Conservation (phyloP, 768 basidiomycete genomes). For the Daedaleopsis sinensis region DNA sequence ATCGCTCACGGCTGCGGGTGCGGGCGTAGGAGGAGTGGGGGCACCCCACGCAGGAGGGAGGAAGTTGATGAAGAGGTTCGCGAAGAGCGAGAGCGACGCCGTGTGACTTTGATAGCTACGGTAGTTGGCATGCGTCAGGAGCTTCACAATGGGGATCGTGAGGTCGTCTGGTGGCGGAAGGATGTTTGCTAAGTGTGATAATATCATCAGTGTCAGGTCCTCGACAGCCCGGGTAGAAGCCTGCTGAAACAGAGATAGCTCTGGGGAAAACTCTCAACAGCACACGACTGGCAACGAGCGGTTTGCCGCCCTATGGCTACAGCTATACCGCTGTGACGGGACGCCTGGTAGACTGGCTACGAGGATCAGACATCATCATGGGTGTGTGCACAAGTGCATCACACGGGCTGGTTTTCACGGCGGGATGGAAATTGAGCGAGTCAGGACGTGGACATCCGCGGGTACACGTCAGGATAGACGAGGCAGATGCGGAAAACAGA, state of each 20-base stretch:
- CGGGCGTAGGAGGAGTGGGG: conserved; percentile 50
- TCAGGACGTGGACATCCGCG: too few species aligned
- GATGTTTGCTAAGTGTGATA: conserved; percentile 58
- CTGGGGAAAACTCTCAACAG: neutral
- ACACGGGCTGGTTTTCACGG: too few species aligned
- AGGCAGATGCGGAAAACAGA: too few species aligned
- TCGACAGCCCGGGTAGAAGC: neutral
- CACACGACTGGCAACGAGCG: too few species aligned
- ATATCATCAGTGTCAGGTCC: neutral
- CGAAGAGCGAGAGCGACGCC: conserved; percentile 74
- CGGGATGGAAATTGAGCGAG: too few species aligned
- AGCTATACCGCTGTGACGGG: too few species aligned
- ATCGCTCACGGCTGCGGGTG: conserved; percentile 27
- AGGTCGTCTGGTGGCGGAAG: conserved; percentile 80
- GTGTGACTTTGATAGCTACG: conserved; percentile 70
- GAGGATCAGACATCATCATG: too few species aligned
- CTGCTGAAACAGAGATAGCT: too few species aligned
- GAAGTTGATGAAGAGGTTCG: conserved; percentile 73
- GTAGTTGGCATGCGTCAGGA: conserved; percentile 80
- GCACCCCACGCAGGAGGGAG: conserved; percentile 76
- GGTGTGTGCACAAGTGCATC: too few species aligned
- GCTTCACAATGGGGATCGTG: conserved; percentile 70
- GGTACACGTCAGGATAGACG: too few species aligned
- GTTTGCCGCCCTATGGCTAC: too few species aligned
- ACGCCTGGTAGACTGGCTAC: too few species aligned